Evolutionary conservation across 2,329 filamentous ascomycete genomes (phyloP).

Genomic region (Sporothrix schenckii): DNA sequence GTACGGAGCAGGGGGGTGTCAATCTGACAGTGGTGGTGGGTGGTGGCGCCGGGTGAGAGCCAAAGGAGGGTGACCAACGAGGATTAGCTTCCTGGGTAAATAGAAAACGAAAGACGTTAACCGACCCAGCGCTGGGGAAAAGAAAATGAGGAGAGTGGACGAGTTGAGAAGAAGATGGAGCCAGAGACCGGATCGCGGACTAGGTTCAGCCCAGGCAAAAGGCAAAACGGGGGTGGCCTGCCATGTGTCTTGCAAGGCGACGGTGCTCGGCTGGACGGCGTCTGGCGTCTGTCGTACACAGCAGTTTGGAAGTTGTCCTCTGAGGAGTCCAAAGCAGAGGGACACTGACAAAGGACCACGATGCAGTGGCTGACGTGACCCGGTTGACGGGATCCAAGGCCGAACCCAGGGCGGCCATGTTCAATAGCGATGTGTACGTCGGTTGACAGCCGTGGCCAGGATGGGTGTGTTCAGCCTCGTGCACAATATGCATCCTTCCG

Average conservation of each 20-base stretch:
- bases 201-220: neutral
- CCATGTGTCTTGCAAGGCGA: neutral
- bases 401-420: slow-evolving; percentile 9
- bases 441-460: no score
- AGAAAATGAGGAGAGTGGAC: neutral
- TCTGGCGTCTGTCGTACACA: no score
- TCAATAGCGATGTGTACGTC: neutral
- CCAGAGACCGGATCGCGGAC: neutral
- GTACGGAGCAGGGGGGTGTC: neutral
- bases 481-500: no score
- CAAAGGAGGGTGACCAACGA: neutral
- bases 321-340: no score
- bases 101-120: neutral
- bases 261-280: no score
- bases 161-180: no score
- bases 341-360: no score
- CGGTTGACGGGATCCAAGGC: slow-evolving; percentile 27
- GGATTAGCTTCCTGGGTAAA: slow-evolving; percentile 16
- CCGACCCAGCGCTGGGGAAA: no score
- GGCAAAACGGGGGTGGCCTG: neutral
- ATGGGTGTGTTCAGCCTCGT: no score
- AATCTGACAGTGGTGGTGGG: neutral
- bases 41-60: neutral
- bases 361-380: neutral
- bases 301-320: no score